Evolutionary conservation across 179 eudicot species (phyloP).

Genomic region (Pouteria campechiana): DNA sequence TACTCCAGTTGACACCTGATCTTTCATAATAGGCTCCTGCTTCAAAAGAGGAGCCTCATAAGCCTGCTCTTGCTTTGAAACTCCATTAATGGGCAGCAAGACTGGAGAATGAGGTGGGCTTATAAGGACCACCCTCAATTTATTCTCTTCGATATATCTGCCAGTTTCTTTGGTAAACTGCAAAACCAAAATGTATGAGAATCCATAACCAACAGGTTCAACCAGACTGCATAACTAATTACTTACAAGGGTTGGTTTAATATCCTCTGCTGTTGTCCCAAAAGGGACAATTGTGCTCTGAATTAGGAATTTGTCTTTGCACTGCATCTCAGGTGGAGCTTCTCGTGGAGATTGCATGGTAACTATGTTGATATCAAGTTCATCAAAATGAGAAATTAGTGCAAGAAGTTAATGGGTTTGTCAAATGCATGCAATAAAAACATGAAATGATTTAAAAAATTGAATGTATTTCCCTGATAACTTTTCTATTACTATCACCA

Average conservation of each 20-base stretch:
- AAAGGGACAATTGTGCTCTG: constrained; percentile 53
- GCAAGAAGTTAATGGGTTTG: no score
- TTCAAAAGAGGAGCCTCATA: constrained; percentile 13
- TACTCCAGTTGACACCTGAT: constrained; percentile 8
- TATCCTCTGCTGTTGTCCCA: constrained; percentile 51
- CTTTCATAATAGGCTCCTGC: constrained; percentile 12
- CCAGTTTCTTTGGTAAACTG: constrained; percentile 67
- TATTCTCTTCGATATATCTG: constrained; percentile 57
- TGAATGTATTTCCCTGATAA: no score
- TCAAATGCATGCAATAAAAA: no score
- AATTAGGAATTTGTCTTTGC: constrained; percentile 80
- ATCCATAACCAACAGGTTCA: neutral
- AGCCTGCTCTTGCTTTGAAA: constrained; percentile 27
- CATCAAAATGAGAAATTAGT: constrained; percentile 1
- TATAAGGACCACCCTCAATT: constrained; percentile 66
- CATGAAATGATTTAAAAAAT: no score
- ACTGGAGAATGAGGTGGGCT: constrained; percentile 48
- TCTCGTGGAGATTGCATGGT: constrained; percentile 58
- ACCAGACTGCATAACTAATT: neutral
- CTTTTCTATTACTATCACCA: no score
- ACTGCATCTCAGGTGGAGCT: constrained; percentile 54
- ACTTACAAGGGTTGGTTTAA: constrained; percentile 53
- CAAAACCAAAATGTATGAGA: constrained; percentile 8
- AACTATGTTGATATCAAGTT: constrained; percentile 39
- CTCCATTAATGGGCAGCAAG: constrained; percentile 38